These are phyloP conservation scores for Cordyceps cicadae DNA, from an alignment of 2,329 filamentous ascomycete species.

Conservation along the genomic window DNA sequence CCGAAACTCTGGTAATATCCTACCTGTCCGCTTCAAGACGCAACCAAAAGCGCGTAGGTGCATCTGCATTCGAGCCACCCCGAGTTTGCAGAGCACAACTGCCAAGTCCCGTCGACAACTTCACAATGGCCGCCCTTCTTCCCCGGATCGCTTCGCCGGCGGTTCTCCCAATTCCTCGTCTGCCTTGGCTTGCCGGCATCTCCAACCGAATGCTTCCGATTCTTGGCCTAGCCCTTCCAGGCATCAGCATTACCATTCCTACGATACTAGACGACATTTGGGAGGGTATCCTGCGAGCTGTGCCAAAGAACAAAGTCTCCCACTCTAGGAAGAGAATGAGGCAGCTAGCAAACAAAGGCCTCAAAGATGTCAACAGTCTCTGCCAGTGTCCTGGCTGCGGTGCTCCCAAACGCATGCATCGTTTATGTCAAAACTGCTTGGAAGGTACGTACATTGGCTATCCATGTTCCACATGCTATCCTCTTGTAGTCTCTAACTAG, in stretches of 20 bases:
- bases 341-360: slow-evolving; percentile 89
- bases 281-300: slow-evolving; percentile 85
- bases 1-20: not conserved
- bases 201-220: slow-evolving; percentile 42
- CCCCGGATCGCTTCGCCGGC: slow-evolving; percentile 42
- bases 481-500: slow-evolving; percentile 9
- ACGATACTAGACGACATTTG: slow-evolving; percentile 73
- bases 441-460: slow-evolving; percentile 51
- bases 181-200: slow-evolving; percentile 34
- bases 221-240: slow-evolving; percentile 50
- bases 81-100: not conserved
- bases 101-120: slow-evolving; percentile 5
- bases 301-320: slow-evolving; percentile 98
- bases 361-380: slow-evolving; percentile 81
- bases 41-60: not conserved
- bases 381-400: slow-evolving; percentile 89
- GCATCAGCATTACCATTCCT: slow-evolving; percentile 46
- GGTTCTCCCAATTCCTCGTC: slow-evolving; percentile 33
- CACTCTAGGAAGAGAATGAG: slow-evolving; percentile 91
- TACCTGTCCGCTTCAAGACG: not conserved
- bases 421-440: slow-evolving; percentile 81
- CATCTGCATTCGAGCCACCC: not conserved
- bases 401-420: slow-evolving; percentile 76
- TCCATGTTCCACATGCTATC: not conserved
- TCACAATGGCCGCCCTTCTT: slow-evolving; percentile 46